Conservation (phyloP, 805 yeast genomes). For the Hanseniaspora meyeri region DNA sequence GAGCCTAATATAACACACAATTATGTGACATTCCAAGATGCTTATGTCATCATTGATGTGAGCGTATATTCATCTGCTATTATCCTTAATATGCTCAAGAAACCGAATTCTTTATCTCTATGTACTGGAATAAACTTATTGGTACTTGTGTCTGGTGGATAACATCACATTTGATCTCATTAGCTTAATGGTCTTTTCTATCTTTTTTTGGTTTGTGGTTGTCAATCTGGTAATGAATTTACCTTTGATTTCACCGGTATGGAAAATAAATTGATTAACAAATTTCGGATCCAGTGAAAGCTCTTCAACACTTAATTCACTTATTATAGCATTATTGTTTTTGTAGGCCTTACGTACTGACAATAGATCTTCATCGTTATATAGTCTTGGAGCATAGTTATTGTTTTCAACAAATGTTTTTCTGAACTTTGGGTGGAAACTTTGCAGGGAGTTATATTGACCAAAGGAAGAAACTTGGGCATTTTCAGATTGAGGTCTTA, state of each 20-base stretch:
- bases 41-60: too few species aligned
- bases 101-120: too few species aligned
- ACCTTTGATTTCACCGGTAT: constrained; percentile 11
- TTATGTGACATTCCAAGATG: too few species aligned
- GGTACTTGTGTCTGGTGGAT: constrained; percentile 11
- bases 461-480: neutral
- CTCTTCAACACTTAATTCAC: neutral
- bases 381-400: neutral
- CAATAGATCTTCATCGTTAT: neutral
- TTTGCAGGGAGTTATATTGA: neutral
- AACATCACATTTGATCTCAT: neutral
- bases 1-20: too few species aligned
- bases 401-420: neutral
- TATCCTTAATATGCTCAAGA: too few species aligned
- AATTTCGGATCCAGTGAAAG: neutral
- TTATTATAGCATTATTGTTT: constrained; percentile 2
- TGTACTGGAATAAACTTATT: neutral
- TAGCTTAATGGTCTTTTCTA: neutral
- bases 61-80: too few species aligned
- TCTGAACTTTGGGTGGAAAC: neutral
- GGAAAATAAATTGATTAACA: constrained; percentile 4
- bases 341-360: neutral
- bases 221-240: neutral
- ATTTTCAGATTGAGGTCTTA: neutral
- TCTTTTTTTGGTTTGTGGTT: constrained; percentile 1